Evolutionary conservation across 129 eudicot genomes (phyloP).

Genomic region (Tagetes erecta): DNA sequence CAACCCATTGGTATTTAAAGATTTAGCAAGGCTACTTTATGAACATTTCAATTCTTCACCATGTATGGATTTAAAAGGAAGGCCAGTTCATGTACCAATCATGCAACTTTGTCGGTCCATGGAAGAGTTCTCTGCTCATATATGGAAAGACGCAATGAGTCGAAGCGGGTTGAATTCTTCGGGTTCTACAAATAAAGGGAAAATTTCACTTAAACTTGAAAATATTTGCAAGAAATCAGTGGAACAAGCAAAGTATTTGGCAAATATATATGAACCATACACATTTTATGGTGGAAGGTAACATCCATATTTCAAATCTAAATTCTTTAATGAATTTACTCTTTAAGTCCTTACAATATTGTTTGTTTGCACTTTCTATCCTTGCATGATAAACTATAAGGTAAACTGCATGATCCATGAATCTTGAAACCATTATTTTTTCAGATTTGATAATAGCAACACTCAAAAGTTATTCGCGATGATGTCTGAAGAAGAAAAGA

Average conservation of each 20-base stretch:
- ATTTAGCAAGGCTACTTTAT: constrained; percentile 64
- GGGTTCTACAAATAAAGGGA: constrained; percentile 43
- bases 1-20: constrained; percentile 79
- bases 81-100: constrained; percentile 70
- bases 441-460: constrained; percentile 93
- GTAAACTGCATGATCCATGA: background rate
- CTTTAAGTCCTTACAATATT: background rate
- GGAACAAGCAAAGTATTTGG: constrained; percentile 92
- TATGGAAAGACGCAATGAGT: constrained; percentile 73
- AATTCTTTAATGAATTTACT: background rate
- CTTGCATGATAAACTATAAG: background rate
- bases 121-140: constrained; percentile 83
- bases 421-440: background rate
- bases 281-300: constrained; percentile 98
- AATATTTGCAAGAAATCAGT: constrained; percentile 76
- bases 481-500: constrained; percentile 89
- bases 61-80: constrained; percentile 69
- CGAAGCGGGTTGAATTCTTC: constrained; percentile 49
- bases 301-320: background rate
- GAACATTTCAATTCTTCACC: constrained; percentile 77
- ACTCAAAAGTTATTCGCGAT: constrained; percentile 60
- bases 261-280: constrained; percentile 83
- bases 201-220: constrained; percentile 59
- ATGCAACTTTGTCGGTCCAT: constrained; percentile 77
- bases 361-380: background rate